Conservation (phyloP, 228 moss, liverwort and hornwort species). For the Sphagnum fallax region DNA sequence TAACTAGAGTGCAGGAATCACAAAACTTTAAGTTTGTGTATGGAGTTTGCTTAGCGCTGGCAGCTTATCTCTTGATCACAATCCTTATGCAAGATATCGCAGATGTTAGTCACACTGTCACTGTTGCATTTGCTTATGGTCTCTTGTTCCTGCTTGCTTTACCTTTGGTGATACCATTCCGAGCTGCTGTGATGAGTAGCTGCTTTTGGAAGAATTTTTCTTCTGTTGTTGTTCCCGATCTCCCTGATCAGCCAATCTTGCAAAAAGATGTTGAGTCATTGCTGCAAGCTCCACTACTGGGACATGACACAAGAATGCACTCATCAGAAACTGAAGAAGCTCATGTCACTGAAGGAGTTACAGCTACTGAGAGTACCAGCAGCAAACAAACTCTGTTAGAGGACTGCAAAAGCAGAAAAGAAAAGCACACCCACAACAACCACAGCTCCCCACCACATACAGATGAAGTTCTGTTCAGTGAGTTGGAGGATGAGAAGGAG, state of each 20-base stretch:
- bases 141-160: conserved; percentile 50
- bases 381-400: background rate
- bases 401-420: conserved; percentile 5
- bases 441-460: conserved; percentile 13
- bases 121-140: conserved; percentile 39
- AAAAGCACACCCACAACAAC: conserved; percentile 18
- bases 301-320: too few species aligned
- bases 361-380: too few species aligned
- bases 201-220: too few species aligned
- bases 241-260: too few species aligned
- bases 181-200: background rate
- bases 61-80: conserved; percentile 63
- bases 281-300: too few species aligned
- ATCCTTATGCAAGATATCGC: conserved; percentile 54
- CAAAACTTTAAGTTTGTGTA: conserved; percentile 77
- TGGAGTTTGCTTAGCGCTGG: conserved; percentile 62
- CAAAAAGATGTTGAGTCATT: too few species aligned
- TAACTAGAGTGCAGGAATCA: conserved; percentile 32
- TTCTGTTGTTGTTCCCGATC: too few species aligned
- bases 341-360: too few species aligned
- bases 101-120: conserved; percentile 2
- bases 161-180: conserved; percentile 42
- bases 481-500: conserved; percentile 85
- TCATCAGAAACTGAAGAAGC: too few species aligned
- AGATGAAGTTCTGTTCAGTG: conserved; percentile 54